phyloP scores from a whole-genome alignment of 331 rosid species.

The Rhamnella rubrinervis region DNA sequence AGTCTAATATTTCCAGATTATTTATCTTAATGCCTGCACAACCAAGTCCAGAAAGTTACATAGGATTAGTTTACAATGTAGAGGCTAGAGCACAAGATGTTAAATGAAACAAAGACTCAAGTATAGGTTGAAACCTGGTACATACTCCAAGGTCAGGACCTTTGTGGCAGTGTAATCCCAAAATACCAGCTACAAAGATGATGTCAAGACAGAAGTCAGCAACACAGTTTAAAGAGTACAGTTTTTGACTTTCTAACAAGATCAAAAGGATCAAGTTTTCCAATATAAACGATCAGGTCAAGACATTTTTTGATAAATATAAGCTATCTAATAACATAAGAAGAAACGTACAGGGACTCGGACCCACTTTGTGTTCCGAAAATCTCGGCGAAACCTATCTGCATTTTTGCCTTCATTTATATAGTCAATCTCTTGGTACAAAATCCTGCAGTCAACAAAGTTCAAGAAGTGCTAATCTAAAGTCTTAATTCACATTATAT shows the following conservation, averaged over 20 bases:
- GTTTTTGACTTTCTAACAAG: not conserved
- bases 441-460: constrained; percentile 57
- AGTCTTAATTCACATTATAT: constrained; percentile 12
- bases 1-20: constrained; percentile 50
- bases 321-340: constrained; percentile 21
- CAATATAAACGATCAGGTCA: not conserved
- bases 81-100: constrained; percentile 4
- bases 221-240: not conserved
- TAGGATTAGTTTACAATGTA: not conserved
- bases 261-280: not conserved
- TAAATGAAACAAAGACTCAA: constrained; percentile 7
- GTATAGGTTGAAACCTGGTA: constrained; percentile 78
- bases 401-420: constrained; percentile 96
- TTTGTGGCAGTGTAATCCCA: constrained; percentile 95
- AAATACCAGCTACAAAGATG: constrained; percentile 61
- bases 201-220: constrained; percentile 6
- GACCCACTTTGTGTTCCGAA: constrained; percentile 91
- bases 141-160: constrained; percentile 92
- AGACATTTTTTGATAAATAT: not conserved
- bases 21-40: constrained; percentile 79
- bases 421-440: constrained; percentile 95
- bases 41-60: constrained; percentile 16
- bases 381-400: constrained; percentile 82
- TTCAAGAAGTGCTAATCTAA: not conserved
- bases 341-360: constrained; percentile 94